Evolutionary conservation across 2,329 filamentous ascomycete species (phyloP), one percentile per base, ranked within the genome.

Genomic region (Gaeumannomyces tritici): DNA sequence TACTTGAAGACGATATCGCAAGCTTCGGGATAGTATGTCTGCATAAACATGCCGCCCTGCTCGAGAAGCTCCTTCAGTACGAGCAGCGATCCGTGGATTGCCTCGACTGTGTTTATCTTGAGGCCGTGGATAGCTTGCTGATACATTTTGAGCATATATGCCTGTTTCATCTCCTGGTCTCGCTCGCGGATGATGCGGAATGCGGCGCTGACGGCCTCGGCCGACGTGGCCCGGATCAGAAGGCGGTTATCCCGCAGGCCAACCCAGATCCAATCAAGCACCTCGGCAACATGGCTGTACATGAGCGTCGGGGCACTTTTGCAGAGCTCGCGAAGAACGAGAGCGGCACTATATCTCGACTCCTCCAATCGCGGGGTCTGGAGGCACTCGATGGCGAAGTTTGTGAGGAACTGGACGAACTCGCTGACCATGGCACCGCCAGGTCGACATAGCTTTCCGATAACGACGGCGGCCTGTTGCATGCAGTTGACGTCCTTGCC

Each of bases 1-100:
- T 96, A 90, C 65, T 90, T 89, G 67, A 93, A 87, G 47, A 97
- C 90, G 66, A 95, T 93, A 65, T 99, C 95, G 73, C 93, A 98
- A 13, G 91, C 89, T 68, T 96, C 91, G 63, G 89, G 86, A 74
- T 98, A 99, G 71, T 93, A 87, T 54, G 93, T 90, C 70, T 96
- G 92, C 95, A 99, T 98, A 75, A 96, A 99, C 93, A 99, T 99
- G 69, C 92, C 93, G 61, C 95, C 95, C 73, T 96, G 93, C 66
- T 95, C 86, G 24, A 99, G 85, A 59, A 99, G 83, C 76, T 98
- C 93, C 73, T 93, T 96, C 69, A 98, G 83, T 1, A 96, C 92
- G 26, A 99, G 82, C 55, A 99, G 82, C 2, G 93, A 97, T n/a
- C 91, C 95, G 72, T 99, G 96, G 55, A 96, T 89, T 64, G 87